These are phyloP conservation scores for Solanum tarapatanum DNA, from an alignment of 257 asterid species.

Conservation along the genomic window DNA sequence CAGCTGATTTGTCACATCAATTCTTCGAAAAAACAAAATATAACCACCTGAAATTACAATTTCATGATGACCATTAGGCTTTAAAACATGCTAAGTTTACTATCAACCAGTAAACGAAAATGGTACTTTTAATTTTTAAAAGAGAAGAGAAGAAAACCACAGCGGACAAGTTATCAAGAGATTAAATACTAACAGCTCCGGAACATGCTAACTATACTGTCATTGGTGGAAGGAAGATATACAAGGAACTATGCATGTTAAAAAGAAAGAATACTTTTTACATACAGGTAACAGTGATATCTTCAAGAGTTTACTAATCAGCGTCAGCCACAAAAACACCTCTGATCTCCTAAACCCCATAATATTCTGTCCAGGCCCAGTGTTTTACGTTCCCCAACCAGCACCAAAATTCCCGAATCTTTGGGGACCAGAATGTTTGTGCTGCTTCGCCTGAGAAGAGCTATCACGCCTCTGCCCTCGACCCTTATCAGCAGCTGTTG, in stretches of 20 bases:
- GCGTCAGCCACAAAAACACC: slow-evolving; percentile 74
- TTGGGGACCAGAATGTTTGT: slow-evolving; percentile 27
- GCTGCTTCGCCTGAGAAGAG: slow-evolving; percentile 15
- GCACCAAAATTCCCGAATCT: slow-evolving; percentile 17
- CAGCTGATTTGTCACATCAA: slow-evolving; percentile 87
- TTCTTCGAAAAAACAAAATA: slow-evolving; percentile 93
- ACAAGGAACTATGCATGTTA: background rate
- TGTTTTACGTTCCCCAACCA: slow-evolving; percentile 39
- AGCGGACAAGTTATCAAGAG: background rate
- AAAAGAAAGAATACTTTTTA: background rate
- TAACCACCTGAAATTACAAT: slow-evolving; percentile 27
- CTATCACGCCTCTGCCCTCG: slow-evolving; percentile 22
- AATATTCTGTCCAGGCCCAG: slow-evolving; percentile 23
- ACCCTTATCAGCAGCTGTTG: slow-evolving; percentile 14
- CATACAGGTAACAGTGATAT: slow-evolving; percentile 83
- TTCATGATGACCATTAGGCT: background rate
- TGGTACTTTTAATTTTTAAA: background rate
- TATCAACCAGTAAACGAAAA: background rate
- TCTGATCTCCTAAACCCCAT: slow-evolving; percentile 78
- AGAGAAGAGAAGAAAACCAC: background rate
- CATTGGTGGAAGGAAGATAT: background rate
- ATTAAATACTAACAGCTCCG: too few relatives aligned
- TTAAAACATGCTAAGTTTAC: background rate
- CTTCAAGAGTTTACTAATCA: slow-evolving; percentile 67
- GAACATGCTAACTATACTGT: background rate